Percentiles rank a stretch among this genome's conserved stretches.
Conservation (phyloP, 2,329 filamentous ascomycete species). For the Fusarium armeniacum region DNA sequence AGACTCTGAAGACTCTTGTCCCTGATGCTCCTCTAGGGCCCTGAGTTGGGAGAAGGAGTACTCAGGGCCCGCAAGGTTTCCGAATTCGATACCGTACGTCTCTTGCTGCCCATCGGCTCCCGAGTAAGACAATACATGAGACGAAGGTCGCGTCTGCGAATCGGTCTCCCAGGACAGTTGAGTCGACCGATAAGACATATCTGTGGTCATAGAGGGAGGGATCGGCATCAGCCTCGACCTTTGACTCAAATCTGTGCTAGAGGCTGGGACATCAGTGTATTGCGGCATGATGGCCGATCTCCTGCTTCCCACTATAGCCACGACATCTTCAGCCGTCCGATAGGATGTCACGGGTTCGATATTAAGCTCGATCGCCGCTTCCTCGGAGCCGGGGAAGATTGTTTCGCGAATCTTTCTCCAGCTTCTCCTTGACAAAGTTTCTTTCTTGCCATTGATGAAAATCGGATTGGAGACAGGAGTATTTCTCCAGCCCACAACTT, state of each 20-base stretch:
- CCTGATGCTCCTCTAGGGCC: no score
- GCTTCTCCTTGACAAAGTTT: neutral
- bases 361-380: neutral
- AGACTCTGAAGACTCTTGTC: neutral
- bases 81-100: no score
- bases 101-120: neutral
- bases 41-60: no score
- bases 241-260: neutral
- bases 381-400: neutral
- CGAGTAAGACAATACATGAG: neutral
- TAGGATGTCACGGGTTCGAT: neutral
- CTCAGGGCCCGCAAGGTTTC: neutral
- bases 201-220: neutral
- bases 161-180: neutral
- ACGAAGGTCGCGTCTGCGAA: neutral
- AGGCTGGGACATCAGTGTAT: neutral
- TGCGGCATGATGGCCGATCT: neutral
- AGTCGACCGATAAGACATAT: neutral
- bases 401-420: slow-evolving; percentile 26
- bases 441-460: neutral
- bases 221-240: neutral
- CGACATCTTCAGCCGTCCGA: neutral
- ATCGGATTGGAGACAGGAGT: neutral
- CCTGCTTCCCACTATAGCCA: neutral
- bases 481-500: slow-evolving; percentile 5